These are phyloP conservation scores for Suhomyces choctaworum DNA, from an alignment of 1,139 yeast genomes.

Conservation along the genomic window DNA sequence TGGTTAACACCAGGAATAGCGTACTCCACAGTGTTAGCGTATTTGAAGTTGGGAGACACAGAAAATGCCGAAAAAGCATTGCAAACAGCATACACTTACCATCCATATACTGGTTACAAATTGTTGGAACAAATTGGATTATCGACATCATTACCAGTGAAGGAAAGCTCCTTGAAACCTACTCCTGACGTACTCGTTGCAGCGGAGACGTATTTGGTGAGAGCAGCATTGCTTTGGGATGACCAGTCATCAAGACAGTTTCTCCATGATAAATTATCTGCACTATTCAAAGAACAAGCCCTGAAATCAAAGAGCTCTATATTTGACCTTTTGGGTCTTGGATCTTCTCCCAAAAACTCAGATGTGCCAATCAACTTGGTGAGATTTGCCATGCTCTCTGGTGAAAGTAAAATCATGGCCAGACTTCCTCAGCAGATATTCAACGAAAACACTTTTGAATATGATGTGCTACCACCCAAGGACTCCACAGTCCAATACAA, in stretches of 20 bases:
- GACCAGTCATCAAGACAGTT: conserved; percentile 47
- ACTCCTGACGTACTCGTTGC: conserved; percentile 34
- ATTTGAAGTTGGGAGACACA: conserved; percentile 39
- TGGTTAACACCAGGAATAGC: conserved; percentile 79
- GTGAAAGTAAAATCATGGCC: conserved; percentile 70
- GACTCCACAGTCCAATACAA: conserved; percentile 29
- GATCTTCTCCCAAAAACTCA: conserved; percentile 10
- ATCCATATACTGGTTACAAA: conserved; percentile 60
- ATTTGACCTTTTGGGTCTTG: conserved; percentile 21
- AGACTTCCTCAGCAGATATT: conserved; percentile 63
- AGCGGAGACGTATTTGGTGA: conserved; percentile 53
- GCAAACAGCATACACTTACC: conserved; percentile 50
- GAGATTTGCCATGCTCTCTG: conserved; percentile 67
- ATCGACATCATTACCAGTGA: conserved; percentile 20
- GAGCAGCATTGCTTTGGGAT: conserved; percentile 54
- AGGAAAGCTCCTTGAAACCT: conserved; percentile 24
- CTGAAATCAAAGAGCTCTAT: conserved; percentile 16
- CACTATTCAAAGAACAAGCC: conserved; percentile 28
- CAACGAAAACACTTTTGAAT: conserved; percentile 65
- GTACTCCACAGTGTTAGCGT: conserved; percentile 66
- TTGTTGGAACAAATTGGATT: conserved; percentile 47
- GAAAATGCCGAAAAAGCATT: conserved; percentile 51
- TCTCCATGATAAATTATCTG: conserved; percentile 45
- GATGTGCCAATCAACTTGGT: conserved; percentile 58
- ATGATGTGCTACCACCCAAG: conserved; percentile 67